Evolutionary conservation across 1,284 basidiomycete genomes (phyloP).

Genomic region (Garcileccinum viscosum): DNA sequence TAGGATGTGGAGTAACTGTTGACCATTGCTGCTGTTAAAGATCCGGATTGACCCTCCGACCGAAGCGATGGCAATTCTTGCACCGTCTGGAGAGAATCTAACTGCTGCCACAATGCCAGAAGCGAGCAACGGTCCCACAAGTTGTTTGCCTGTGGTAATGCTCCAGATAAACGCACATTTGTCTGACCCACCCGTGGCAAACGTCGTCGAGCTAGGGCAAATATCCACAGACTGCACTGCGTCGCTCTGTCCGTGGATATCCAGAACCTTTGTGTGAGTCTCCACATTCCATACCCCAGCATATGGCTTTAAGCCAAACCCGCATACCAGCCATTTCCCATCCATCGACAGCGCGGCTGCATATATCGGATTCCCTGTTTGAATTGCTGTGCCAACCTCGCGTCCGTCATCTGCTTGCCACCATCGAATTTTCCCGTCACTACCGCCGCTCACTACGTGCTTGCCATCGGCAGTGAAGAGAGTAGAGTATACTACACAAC

Average conservation of each 20-base stretch:
- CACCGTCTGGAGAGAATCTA: neutral
- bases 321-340: conserved; percentile 13
- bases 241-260: conserved; percentile 4
- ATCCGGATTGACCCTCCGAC: no score
- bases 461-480: neutral
- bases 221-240: neutral
- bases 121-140: conserved; percentile 2
- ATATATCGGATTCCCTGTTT: neutral
- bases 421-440: neutral
- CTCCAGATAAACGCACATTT: neutral
- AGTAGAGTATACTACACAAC: no score
- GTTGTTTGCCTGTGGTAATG: neutral
- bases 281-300: conserved; percentile 7
- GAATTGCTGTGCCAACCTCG: conserved; percentile 9
- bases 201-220: neutral
- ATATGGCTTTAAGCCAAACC: neutral
- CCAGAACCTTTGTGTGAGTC: neutral
- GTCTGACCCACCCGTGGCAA: neutral
- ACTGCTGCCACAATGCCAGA: conserved; percentile 3
- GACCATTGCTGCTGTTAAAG: neutral
- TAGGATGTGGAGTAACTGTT: neutral
- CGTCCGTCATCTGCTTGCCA: conserved; percentile 11
- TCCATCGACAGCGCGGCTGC: conserved; percentile 9
- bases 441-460: neutral
- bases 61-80: conserved; percentile 11